Conservation (phyloP, 1,284 basidiomycete species). For the Vanrija sp. region DNA sequence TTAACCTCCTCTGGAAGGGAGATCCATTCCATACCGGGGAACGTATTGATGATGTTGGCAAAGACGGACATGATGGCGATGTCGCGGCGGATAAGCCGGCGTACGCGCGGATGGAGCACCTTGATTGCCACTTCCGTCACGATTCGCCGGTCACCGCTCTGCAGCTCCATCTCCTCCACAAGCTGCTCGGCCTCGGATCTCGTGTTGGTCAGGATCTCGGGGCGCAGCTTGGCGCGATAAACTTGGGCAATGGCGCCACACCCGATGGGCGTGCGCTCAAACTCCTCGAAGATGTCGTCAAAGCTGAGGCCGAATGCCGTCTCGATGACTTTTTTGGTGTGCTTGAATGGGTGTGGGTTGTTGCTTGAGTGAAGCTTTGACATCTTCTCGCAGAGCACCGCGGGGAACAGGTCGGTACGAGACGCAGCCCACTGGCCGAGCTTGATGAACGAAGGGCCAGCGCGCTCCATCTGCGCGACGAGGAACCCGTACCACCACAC, state of each 20-base stretch:
- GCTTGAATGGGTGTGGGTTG: constrained; percentile 71
- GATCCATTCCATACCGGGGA: constrained; percentile 96
- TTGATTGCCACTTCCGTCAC: constrained; percentile 91
- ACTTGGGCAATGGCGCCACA: constrained; percentile 98
- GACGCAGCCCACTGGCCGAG: constrained; percentile 98
- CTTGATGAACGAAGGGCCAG: constrained; percentile 98
- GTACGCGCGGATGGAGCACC: constrained; percentile 82
- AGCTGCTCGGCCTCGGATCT: constrained; percentile 31
- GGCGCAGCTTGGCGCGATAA: constrained; percentile 77
- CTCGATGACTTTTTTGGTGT: constrained; percentile 82
- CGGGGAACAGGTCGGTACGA: constrained; percentile 88
- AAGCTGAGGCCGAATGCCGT: constrained; percentile 77
- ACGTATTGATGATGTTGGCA: constrained; percentile 67
- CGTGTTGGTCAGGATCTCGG: constrained; percentile 66
- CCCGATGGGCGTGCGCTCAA: constrained; percentile 82
- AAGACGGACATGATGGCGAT: constrained; percentile 86
- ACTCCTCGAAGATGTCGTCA: constrained; percentile 86
- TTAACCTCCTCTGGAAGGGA: constrained; percentile 92
- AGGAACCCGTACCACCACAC: constrained; percentile 94
- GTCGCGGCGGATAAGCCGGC: constrained; percentile 78
- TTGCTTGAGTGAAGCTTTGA: constrained; percentile 86
- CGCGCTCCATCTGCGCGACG: constrained; percentile 84
- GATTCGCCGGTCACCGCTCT: constrained; percentile 48
- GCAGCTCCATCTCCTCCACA: constrained; percentile 35
- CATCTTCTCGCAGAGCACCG: constrained; percentile 80